Evolutionary conservation across 75 land plant species (phyloP), one percentile per base, ranked within the genome.

Genomic region (Larix kaempferi): DNA sequence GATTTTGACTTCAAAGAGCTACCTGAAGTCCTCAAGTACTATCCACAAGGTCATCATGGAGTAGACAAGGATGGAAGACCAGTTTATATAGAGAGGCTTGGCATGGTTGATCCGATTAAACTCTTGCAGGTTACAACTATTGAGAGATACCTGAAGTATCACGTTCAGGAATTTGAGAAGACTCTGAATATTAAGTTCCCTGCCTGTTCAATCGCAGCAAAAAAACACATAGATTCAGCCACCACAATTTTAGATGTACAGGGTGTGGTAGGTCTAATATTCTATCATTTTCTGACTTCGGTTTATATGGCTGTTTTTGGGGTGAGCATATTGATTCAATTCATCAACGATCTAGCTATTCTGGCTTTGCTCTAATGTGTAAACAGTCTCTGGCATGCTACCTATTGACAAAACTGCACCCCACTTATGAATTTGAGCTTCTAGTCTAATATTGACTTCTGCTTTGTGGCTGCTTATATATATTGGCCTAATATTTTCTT

Each of bases 41-140:
- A 91, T 56, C 93, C 93, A 7, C 93, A 91, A 63, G 92, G 93
- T 44, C 85, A 89, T 82, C 93, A 91, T 78, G 93, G 93, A 27
- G 88, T 91, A n/a, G 93, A 91, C 81, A 91, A 91, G 81, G 93
- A 89, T 59, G 93, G 93, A 73, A 87, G 92, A 75, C 93, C 93
- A 66, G 86, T 91, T 25, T 91, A 91, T 71, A 85, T 91, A 58
- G 93, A 91, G 82, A 66, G 77, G 27, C 78, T 91, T 23, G 93
- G 93, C 44, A 88, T 89, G 73, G 86, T 91, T 44, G 90, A 91
- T 72, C 55, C 84, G 14, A 80, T 65, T 60, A 82, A 90, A 76
- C 71, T 91, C 67, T 81, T 91, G 92, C 85, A 87, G 64, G 92
- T 87, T 33, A 91, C 93, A 27, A 85, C 85, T 39, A 79, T 89